These are phyloP conservation scores for Hydnum rufescens DNA, from an alignment of 768 basidiomycete genomes.

Conservation along the genomic window DNA sequence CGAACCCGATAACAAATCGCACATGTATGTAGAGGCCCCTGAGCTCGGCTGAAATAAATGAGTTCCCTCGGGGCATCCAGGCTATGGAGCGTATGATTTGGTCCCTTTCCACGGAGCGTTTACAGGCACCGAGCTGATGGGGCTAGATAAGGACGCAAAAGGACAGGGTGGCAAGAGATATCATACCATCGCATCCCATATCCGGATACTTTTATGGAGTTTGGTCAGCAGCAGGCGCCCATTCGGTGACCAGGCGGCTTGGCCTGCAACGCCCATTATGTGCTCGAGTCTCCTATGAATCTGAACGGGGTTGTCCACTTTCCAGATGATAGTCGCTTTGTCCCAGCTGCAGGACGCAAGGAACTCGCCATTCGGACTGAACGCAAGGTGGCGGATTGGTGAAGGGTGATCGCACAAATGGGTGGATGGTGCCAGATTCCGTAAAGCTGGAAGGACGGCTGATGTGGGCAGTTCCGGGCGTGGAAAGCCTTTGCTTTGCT, in stretches of 20 bases:
- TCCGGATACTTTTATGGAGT: constrained; percentile 39
- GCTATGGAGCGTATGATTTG: constrained; percentile 36
- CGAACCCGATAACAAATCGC: neutral
- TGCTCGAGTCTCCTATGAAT: constrained; percentile 48
- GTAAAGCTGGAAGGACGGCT: neutral
- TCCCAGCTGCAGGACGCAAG: constrained; percentile 50
- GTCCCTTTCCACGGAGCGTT: constrained; percentile 38
- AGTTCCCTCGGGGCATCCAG: constrained; percentile 44
- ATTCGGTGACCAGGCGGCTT: constrained; percentile 58
- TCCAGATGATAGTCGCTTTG: neutral
- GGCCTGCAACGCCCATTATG: constrained; percentile 42
- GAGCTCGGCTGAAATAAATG: neutral
- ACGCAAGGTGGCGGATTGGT: constrained; percentile 51
- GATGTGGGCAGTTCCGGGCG: neutral
- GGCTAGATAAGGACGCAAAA: neutral
- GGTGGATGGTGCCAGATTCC: neutral
- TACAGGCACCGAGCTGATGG: constrained; percentile 26
- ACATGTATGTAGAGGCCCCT: neutral
- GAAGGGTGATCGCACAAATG: constrained; percentile 26
- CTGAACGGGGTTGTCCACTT: constrained; percentile 25
- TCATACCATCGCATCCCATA: constrained; percentile 25
- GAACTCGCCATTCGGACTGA: constrained; percentile 56
- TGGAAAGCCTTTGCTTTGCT: neutral
- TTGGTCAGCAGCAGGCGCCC: constrained; percentile 43
- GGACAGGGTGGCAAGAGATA: neutral